Conservation (phyloP, 768 basidiomycete species). For the Chlorophyllum brunneum region DNA sequence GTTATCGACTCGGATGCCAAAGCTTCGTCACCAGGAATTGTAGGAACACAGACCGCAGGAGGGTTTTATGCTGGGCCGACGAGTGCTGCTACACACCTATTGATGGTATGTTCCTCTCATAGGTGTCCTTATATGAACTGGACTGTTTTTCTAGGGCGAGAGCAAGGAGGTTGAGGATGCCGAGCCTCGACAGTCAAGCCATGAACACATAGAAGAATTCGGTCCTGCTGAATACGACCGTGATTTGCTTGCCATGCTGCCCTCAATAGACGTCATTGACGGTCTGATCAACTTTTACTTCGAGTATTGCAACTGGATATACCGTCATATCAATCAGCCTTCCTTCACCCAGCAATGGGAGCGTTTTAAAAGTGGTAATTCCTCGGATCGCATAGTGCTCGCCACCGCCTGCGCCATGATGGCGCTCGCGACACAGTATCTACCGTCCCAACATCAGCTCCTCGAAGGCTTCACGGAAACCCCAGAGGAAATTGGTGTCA, state of each 20-base stretch:
- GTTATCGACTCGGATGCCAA: constrained; percentile 46
- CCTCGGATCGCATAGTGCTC: constrained; percentile 64
- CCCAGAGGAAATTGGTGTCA: constrained; percentile 57
- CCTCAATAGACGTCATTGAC: constrained; percentile 65
- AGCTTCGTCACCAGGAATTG: constrained; percentile 56
- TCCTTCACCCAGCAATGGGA: constrained; percentile 66
- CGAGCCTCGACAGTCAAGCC: constrained; percentile 49
- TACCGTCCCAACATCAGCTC: constrained; percentile 61
- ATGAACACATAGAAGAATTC: constrained; percentile 47
- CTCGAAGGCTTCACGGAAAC: constrained; percentile 47
- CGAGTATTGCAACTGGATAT: constrained; percentile 86
- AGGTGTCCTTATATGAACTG: neutral
- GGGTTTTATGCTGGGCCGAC: constrained; percentile 81
- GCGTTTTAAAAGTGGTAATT: constrained; percentile 65
- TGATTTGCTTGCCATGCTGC: constrained; percentile 66
- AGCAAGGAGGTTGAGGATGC: constrained; percentile 49
- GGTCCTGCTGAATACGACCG: constrained; percentile 59
- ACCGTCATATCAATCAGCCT: constrained; percentile 67
- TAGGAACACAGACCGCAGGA: constrained; percentile 60
- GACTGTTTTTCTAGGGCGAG: constrained; percentile 31
- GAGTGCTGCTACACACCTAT: constrained; percentile 65
- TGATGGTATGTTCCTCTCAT: constrained; percentile 41
- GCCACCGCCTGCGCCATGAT: constrained; percentile 74
- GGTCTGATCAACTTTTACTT: constrained; percentile 74
- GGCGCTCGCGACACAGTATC: constrained; percentile 69